Conservation (phyloP, 176 grass and related monocot genomes). For the Metroxylon sagu region DNA sequence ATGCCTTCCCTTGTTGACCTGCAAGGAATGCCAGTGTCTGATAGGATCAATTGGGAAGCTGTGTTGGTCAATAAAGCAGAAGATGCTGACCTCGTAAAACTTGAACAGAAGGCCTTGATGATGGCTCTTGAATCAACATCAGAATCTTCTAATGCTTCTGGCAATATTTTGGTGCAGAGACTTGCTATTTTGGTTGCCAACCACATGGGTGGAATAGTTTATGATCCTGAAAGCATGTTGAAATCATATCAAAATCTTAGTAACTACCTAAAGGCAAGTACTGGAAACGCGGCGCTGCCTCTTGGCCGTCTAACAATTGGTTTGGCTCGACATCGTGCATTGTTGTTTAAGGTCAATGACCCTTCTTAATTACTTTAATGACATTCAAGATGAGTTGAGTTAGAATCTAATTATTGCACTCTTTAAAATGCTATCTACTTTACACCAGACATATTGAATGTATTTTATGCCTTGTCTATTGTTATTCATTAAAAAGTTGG, state of each 20-base stretch:
- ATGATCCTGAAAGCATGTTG: slow-evolving; percentile 62
- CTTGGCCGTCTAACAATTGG: slow-evolving; percentile 81
- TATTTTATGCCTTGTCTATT: no score
- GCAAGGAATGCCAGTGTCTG: slow-evolving; percentile 44
- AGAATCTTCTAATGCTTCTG: slow-evolving; percentile 44
- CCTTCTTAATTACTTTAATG: not conserved
- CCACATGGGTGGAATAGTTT: slow-evolving; percentile 83
- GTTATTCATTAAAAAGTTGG: no score
- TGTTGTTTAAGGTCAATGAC: slow-evolving; percentile 84
- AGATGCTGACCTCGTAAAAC: slow-evolving; percentile 70
- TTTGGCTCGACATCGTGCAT: slow-evolving; percentile 83
- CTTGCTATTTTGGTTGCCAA: slow-evolving; percentile 62
- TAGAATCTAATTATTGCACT: no score
- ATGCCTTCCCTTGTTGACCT: slow-evolving; percentile 79
- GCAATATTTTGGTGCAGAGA: slow-evolving; percentile 61
- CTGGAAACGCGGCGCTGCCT: slow-evolving; percentile 59
- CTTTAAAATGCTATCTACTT: no score
- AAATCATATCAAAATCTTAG: slow-evolving; percentile 48
- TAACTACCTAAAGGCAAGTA: slow-evolving; percentile 38
- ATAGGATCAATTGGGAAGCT: slow-evolving; percentile 65
- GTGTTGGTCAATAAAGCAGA: slow-evolving; percentile 83
- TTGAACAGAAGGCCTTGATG: slow-evolving; percentile 53
- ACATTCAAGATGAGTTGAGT: no score
- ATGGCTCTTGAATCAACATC: slow-evolving; percentile 37
- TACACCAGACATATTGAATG: no score